Percentiles rank a stretch among this genome's conserved stretches.
Conservation (phyloP, 2,329 filamentous ascomycete genomes). For the Eurotiales sp. region DNA sequence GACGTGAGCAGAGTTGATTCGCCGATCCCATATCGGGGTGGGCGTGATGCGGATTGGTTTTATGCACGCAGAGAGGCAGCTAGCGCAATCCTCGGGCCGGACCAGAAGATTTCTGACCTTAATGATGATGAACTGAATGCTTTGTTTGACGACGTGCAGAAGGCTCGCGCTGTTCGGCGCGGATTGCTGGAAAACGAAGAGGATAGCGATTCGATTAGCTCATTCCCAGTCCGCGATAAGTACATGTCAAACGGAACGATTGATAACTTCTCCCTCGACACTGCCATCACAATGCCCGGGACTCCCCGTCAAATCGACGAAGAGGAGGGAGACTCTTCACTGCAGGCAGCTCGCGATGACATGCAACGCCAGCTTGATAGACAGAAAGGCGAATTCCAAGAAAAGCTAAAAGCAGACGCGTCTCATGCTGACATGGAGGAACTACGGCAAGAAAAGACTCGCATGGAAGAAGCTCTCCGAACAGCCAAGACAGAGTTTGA, state of each 20-base stretch:
- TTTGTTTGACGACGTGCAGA: slow-evolving; percentile 89
- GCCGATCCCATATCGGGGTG: slow-evolving; percentile 65
- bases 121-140: slow-evolving; percentile 93
- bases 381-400: slow-evolving; percentile 78
- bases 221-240: slow-evolving; percentile 85
- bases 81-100: slow-evolving; percentile 78
- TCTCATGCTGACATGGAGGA: slow-evolving; percentile 73
- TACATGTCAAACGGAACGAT: slow-evolving; percentile 92
- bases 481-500: slow-evolving; percentile 86
- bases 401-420: slow-evolving; percentile 72
- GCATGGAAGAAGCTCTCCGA: slow-evolving; percentile 77
- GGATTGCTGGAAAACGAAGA: slow-evolving; percentile 63
- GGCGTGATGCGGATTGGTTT: slow-evolving; percentile 86
- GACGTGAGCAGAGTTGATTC: slow-evolving; percentile 74
- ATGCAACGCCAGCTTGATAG: slow-evolving; percentile 79
- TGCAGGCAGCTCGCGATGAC: slow-evolving; percentile 72
- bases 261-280: slow-evolving; percentile 95
- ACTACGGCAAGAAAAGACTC: slow-evolving; percentile 73
- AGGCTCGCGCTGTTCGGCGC: slow-evolving; percentile 78
- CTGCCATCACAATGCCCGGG: slow-evolving; percentile 87
- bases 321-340: slow-evolving; percentile 56
- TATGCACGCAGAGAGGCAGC: slow-evolving; percentile 92
- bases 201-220: slow-evolving; percentile 83
- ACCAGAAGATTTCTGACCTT: slow-evolving; percentile 84
- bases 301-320: slow-evolving; percentile 72